Conservation (phyloP, 2,329 filamentous ascomycete genomes). For the Onygenales sp. region DNA sequence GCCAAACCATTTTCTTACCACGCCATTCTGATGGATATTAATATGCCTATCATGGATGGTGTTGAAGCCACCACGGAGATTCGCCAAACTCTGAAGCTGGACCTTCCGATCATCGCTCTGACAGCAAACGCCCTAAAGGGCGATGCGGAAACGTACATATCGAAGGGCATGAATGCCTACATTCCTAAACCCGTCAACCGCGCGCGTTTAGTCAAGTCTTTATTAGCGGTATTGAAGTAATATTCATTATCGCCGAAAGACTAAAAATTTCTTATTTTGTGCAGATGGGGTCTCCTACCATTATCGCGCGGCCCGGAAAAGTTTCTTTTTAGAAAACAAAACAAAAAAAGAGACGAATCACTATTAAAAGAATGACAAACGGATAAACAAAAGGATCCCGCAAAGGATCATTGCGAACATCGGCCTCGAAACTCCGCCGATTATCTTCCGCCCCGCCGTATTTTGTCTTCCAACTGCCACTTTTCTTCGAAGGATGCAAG, state of each 20-base stretch:
- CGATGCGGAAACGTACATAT: constrained; percentile 44
- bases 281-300: too few species aligned
- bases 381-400: too few species aligned
- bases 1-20: constrained; percentile 34
- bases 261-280: neutral
- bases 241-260: neutral
- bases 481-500: too few species aligned
- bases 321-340: too few species aligned
- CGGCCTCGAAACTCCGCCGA: too few species aligned
- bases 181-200: constrained; percentile 46
- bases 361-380: too few species aligned
- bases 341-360: too few species aligned
- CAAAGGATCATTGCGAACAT: too few species aligned
- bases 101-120: constrained; percentile 45
- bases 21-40: constrained; percentile 39
- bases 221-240: constrained; percentile 26
- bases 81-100: constrained; percentile 23
- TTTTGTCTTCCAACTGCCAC: too few species aligned
- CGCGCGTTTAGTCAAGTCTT: constrained; percentile 35
- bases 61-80: constrained; percentile 36
- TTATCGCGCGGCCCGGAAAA: too few species aligned
- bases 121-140: constrained; percentile 49
- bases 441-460: too few species aligned
- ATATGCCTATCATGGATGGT: constrained; percentile 39
- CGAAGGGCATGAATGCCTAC: constrained; percentile 48